Evolutionary conservation across 2,329 filamentous ascomycete species (phyloP).

Genomic region (Neofusicoccum laricinum): DNA sequence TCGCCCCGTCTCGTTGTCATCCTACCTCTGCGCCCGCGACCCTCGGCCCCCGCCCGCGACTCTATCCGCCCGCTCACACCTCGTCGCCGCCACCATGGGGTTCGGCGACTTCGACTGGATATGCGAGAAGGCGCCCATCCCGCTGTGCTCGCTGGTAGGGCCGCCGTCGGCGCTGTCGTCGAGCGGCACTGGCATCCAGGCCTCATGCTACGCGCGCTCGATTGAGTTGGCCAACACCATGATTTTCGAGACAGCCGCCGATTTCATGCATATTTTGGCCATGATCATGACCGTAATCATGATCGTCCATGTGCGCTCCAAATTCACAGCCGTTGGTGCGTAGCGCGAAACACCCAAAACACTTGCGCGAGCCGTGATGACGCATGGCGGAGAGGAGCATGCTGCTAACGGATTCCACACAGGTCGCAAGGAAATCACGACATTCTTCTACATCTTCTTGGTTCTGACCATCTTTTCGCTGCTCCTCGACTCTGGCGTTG

Average conservation of each 20-base stretch:
- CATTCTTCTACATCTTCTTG: slow-evolving; percentile 97
- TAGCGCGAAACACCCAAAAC: slow-evolving; percentile 18
- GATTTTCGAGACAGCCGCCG: slow-evolving; percentile 91
- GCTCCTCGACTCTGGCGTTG: slow-evolving; percentile 86
- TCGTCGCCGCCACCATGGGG: slow-evolving; percentile 58
- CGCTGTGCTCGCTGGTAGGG: slow-evolving; percentile 83
- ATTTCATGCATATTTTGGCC: slow-evolving; percentile 87
- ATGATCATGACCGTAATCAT: slow-evolving; percentile 93
- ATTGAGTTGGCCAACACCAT: slow-evolving; percentile 97
- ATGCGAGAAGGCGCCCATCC: slow-evolving; percentile 81
- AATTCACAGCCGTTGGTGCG: slow-evolving; percentile 96
- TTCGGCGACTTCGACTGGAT: slow-evolving; percentile 89
- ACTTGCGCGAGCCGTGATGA: neutral
- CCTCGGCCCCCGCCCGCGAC: neutral
- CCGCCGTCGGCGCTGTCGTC: slow-evolving; percentile 66
- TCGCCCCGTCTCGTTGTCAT: neutral
- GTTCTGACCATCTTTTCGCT: slow-evolving; percentile 84
- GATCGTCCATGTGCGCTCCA: slow-evolving; percentile 94
- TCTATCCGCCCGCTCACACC: neutral
- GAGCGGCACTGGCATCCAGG: slow-evolving; percentile 73
- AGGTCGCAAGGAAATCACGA: slow-evolving; percentile 71
- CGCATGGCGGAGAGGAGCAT: neutral
- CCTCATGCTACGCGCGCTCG: slow-evolving; percentile 88
- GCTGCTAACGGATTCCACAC: slow-evolving; percentile 25
- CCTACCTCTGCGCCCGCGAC: neutral